phyloP scores from a whole-genome alignment of 306 rosid genomes.

The Mucuna pruriens region DNA sequence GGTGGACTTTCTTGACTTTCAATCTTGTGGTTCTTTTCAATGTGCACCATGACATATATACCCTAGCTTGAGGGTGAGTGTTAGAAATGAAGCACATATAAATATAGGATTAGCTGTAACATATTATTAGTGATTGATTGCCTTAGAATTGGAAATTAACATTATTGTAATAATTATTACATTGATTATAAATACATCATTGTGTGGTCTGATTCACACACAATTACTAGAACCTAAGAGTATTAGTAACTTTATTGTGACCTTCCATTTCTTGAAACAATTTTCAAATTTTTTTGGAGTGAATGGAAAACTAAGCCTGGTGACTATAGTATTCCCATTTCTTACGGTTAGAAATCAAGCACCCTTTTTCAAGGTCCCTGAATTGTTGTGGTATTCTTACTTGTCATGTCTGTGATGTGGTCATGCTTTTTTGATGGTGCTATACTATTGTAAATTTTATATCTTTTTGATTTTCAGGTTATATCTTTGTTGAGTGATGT shows the following conservation, averaged over 20 bases:
- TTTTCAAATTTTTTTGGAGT: not conserved
- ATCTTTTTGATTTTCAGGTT: constrained; percentile 64
- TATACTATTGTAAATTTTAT: constrained; percentile 6
- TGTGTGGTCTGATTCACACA: not conserved
- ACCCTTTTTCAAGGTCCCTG: not conserved
- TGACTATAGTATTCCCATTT: constrained; percentile 18
- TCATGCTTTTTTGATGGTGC: constrained; percentile 24
- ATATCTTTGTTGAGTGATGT: constrained; percentile 63
- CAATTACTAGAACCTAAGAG: not conserved
- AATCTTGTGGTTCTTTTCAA: too few relatives aligned
- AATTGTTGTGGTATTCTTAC: constrained; percentile 9
- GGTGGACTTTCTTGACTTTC: too few relatives aligned
- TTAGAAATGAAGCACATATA: not conserved
- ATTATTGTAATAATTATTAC: not conserved
- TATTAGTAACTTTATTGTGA: constrained; percentile 20
- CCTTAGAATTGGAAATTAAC: not conserved
- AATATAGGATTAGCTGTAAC: not conserved
- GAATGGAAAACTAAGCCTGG: not conserved
- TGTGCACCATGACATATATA: not conserved
- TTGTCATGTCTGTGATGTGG: constrained; percentile 4
- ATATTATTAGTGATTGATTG: not conserved
- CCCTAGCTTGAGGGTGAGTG: not conserved
- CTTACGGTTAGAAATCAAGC: not conserved
- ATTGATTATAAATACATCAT: not conserved
- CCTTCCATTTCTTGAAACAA: not conserved